Evolutionary conservation across 2,329 filamentous ascomycete genomes (phyloP), one percentile per base, ranked within the genome.

Genomic region (Elsinoe ampelina): DNA sequence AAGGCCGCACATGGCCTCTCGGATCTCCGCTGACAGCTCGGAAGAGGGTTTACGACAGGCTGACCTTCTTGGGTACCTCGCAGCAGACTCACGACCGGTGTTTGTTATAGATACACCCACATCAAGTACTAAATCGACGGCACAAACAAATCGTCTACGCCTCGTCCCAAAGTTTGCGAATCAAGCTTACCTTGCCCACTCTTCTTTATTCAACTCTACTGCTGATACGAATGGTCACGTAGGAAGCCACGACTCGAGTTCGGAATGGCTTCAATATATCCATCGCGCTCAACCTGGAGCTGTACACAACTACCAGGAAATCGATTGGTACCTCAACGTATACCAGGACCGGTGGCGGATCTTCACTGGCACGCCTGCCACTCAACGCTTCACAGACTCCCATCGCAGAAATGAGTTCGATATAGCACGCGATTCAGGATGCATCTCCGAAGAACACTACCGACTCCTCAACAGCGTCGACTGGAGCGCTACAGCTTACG

Each of bases 401-500:
- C 19, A 10, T 5, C 35, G 35, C 6, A 45, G 26, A 26, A 56
- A 56, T 15, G 54, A 32, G 20, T 47, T 56, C n/a, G 54, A 56
- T 30, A 48, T 38, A 17, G 54, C 54, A 2, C 30, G 12, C 11
- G 54, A 56, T 15, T 22, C 15, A n/a, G 41, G 41, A 32, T 56
- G 41, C 41, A 56, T 56, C 11, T 56, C 54, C 5, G 10, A 41
- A 4, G n/a, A 10, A 12, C 41, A 47, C 20, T 38, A 56, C 12
- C 13, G 26, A 10, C 42, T 54, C 3, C 15, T 59, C n/a, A 57
- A 34, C 17, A 34, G 22, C 30, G 38, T 59, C 35, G 32, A 47
- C 26, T 59, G 58, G 58, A 43, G 34, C 19, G 12, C 30, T 5
- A 59, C 58, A 10, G 30, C 54, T 8, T 57, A 48, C 12, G 55